Percentiles rank a stretch among this genome's conserved stretches.
Conservation (phyloP, 139 green algal genomes). For the Tetraselmis chui region DNA sequence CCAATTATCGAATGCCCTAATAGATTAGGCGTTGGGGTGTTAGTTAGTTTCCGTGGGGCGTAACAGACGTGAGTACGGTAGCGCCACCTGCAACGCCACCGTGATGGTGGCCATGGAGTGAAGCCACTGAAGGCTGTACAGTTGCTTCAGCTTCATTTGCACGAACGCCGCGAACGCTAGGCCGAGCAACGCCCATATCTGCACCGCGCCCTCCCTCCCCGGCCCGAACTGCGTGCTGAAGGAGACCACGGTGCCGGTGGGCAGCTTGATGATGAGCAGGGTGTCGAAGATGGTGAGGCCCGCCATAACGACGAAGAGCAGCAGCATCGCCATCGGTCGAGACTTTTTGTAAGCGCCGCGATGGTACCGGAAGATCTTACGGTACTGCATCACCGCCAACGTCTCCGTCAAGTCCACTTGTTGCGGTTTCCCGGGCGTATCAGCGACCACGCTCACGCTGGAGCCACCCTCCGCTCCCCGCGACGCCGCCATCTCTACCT, state of each 20-base stretch:
- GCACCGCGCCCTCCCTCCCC: not conserved
- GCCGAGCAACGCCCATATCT: not conserved
- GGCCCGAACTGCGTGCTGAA: not conserved
- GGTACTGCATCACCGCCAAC: not conserved
- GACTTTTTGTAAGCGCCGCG: not conserved
- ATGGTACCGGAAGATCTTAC: not conserved
- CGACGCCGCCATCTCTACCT: too few relatives aligned
- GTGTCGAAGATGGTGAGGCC: not conserved
- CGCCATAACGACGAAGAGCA: not conserved
- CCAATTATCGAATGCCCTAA: too few relatives aligned
- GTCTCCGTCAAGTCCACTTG: not conserved
- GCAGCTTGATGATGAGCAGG: not conserved
- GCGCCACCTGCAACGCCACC: not conserved
- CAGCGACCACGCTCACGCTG: not conserved
- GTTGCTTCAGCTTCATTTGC: not conserved
- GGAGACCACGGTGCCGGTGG: not conserved
- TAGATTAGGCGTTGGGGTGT: too few relatives aligned
- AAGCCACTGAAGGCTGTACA: not conserved
- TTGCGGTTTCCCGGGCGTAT: not conserved
- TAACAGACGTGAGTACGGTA: too few relatives aligned
- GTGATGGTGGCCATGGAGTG: not conserved
- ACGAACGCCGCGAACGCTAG: not conserved
- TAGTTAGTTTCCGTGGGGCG: too few relatives aligned
- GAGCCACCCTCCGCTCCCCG: too few relatives aligned
- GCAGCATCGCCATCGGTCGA: not conserved